Percentiles rank a stretch among this genome's conserved stretches.
These are phyloP conservation scores for Davidsoniella neocaledoniae DNA, from an alignment of 2,329 filamentous ascomycete genomes.

Conservation along the genomic window DNA sequence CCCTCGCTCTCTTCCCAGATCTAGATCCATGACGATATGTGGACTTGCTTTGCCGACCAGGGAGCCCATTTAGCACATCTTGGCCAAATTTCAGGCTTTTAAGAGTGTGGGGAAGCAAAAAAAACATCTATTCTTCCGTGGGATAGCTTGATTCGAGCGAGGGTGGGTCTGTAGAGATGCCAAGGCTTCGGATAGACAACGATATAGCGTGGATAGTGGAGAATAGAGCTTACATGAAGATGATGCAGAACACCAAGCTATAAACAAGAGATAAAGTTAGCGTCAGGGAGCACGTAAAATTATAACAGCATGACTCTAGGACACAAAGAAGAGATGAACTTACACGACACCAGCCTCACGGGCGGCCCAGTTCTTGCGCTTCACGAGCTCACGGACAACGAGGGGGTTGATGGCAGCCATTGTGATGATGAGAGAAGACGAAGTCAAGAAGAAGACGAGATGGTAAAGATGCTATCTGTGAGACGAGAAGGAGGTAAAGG, in stretches of 20 bases:
- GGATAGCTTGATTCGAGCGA: no score
- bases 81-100: no score
- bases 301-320: not conserved
- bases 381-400: conserved; percentile 23
- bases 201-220: not conserved
- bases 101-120: no score
- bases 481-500: not conserved
- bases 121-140: no score
- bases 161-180: no score
- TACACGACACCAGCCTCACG: conserved; percentile 24
- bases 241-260: conserved; percentile 26
- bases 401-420: conserved; percentile 27
- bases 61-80: not conserved
- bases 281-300: not conserved
- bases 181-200: no score
- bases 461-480: not conserved
- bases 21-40: no score
- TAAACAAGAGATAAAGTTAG: conserved; percentile 2
- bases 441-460: not conserved
- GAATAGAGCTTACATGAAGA: conserved; percentile 18
- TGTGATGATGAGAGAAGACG: conserved; percentile 17
- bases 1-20: no score
- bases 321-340: not conserved
- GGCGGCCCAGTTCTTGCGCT: conserved; percentile 26
- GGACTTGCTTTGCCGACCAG: not conserved